Conservation (phyloP, 2,329 filamentous ascomycete species). For the Emydomyces testavorans region DNA sequence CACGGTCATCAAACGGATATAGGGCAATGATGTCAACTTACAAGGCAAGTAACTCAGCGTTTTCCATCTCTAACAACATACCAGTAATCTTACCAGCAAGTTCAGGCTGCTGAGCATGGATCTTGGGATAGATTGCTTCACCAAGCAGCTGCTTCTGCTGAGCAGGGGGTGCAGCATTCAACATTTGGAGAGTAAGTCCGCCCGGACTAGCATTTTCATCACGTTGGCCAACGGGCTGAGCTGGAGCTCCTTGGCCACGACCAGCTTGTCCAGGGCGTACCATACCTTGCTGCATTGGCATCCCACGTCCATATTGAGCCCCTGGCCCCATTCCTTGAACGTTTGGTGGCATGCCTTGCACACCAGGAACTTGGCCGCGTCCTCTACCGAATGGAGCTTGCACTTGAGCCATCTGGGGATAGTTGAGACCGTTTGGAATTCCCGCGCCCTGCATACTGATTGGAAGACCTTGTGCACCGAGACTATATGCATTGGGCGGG, state of each 20-base stretch:
- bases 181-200: slow-evolving; percentile 41
- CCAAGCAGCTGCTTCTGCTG: slow-evolving; percentile 99
- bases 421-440: slow-evolving; percentile 65
- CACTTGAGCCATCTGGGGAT: slow-evolving; percentile 70
- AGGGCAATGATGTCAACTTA: slow-evolving; percentile 47
- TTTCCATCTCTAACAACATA: slow-evolving; percentile 99
- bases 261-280: slow-evolving; percentile 32
- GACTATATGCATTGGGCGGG: slow-evolving; percentile 72
- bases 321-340: slow-evolving; percentile 35
- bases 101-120: slow-evolving; percentile 84
- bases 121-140: slow-evolving; percentile 98
- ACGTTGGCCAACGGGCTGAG: slow-evolving; percentile 26
- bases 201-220: slow-evolving; percentile 30
- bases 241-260: slow-evolving; percentile 28
- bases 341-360: slow-evolving; percentile 60
- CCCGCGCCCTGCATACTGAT: slow-evolving; percentile 51
- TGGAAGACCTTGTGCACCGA: slow-evolving; percentile 59
- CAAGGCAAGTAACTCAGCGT: slow-evolving; percentile 84
- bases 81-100: slow-evolving; percentile 98
- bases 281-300: slow-evolving; percentile 32
- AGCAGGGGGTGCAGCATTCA: slow-evolving; percentile 46
- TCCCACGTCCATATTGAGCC: slow-evolving; percentile 37
- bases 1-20: neutral
- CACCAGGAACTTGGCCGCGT: slow-evolving; percentile 54
- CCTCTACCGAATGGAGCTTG: slow-evolving; percentile 58